Evolutionary conservation across 805 yeast species (phyloP), one percentile per base, ranked within the genome.

Genomic region (Dipodascus albidus): DNA sequence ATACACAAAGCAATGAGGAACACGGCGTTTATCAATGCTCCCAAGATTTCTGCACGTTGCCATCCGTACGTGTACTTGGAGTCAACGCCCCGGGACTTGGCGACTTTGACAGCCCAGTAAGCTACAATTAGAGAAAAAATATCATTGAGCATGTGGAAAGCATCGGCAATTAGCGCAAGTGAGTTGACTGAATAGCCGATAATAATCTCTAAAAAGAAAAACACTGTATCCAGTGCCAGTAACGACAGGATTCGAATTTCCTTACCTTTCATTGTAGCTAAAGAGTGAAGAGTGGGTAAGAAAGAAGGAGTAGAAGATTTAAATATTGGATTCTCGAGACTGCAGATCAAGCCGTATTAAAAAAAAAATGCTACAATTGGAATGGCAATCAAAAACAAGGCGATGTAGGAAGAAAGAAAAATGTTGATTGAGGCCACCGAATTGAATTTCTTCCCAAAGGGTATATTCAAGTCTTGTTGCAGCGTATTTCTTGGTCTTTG

Each of bases 131-230:
- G 74, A 1, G 97, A 88, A 55, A 91, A 81, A 53, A 91, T 87
- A 70, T 91, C 99, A 70, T 93, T 91, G 59, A 91, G 75, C 98
- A 93, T 93, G 68, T 91, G 99, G 77, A 91, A 93, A 1, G 98
- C 85, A 67, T 91, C 99, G 1, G 98, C 99, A 53, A 91, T 83
- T 52, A 91, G 77, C 0, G 99, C 98, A 63, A 91, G 76, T 1
- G 98, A 91, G 67, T 93, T 95, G 23, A 91, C 96, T 23, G 91
- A 78, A 67, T 90, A 93, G 19, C 96, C 96, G 38, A 87, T 79
- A 53, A 81, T 80, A 52, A 89, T 82, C 67, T 91, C 99, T 57
- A 91, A 62, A 35, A 93, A 73, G 76, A 93, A 91, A 72, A 91
- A 91, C 1, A 78, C 65, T 2, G 93, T 79, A 67, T 93, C 98